Base-by-base conservation (phyloP, 2,329 filamentous ascomycete genomes). In the Fusarium sublunatum region DNA sequence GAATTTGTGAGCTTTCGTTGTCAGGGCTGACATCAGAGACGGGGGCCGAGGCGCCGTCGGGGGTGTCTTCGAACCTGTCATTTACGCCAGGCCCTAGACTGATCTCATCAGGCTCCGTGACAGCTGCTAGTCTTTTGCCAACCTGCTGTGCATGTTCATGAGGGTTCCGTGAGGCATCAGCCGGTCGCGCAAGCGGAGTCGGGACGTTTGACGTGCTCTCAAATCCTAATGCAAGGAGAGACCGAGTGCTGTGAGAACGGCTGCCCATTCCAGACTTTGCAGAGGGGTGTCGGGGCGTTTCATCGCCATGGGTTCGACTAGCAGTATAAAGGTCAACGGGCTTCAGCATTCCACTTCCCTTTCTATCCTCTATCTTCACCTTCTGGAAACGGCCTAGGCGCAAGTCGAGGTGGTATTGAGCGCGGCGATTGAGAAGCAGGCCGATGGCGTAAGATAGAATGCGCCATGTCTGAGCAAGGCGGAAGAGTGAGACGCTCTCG, bases 391-490 rank as follows among this genome's bases (percentile, higher is more conserved):
- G 74, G 12, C 76, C 75, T 31, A 82, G 74, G 1, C 86, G 79
- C 22, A 73, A 69, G 47, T 87, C 79, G 0, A 85, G 77, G 65
- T 89, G 87, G 58, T 85, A 86, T 39, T 85, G 80, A 1, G 83
- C 85, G 26, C 87, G 79, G 28, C 81, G 79, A 13, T 76, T 76
- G 2, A 89, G 77, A 1, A 89, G 76, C 11, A 87, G 72, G 19
- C 78, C 75, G 64, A 87, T 81, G 9, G 82, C 83, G 67, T 84
- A 88, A 0, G 82, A 81, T 19, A 89, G 70, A 11, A 88, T 79
- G 28, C 86, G 82, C 87, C 87, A 89, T 1, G 86, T 87, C 69
- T 89, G 87, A 6, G 87, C 85, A 0, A 89, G 77, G 1, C 87
- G 81, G 68, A 85, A 89, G 43, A 85, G 78, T 29, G 81, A 82